Base-by-base conservation (phyloP, 805 yeast species). In the Starmerella stellata region DNA sequence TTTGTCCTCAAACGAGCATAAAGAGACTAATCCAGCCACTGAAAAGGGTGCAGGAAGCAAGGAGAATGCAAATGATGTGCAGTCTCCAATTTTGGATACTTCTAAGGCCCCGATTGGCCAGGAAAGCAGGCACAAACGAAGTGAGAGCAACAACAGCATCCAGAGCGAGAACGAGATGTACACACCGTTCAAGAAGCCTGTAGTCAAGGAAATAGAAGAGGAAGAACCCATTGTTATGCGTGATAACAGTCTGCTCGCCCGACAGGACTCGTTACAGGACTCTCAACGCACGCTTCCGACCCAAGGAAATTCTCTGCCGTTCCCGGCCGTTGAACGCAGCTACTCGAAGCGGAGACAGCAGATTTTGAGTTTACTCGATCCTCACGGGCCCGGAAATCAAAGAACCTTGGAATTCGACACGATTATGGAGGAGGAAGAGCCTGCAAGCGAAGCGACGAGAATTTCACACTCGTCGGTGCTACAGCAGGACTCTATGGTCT, bases 241-340 rank as follows among this genome's bases (percentile, higher is more conserved):
- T 29, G 8, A 9, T 13, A 15, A 9, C 9, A 15, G 14, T 8
- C 9, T 15, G 0, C 37, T 53, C 7, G 43, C 52, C 2, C 52
- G 60, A 9, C 54, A 56, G 34, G 60, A 56, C 40, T 50, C 56
- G 16, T 43, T 56, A 30, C 49, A 48, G 35, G 61, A 56, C 15
- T 47, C 49, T 9, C 56, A 56, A 43, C 39, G 59, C 4, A 49
- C 46, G 21, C 50, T 53, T 5, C 42, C 46, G 3, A 53, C 59
- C 2, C 36, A 38, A 33, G 43, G 43, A 16, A 31, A 40, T 8
- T 27, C 45, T n/a, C 36, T 35, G 14, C 46, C 47, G 4, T 29
- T 30, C 3, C 43, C 50, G 11, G 35, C 45, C 2, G 35, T 31
- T 4, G 45, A 40, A 4, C 43, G 53, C n/a, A 47, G 51, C 3